A percentile compares a stretch with the other conserved stretches of the same genome.
Conservation (phyloP, 352 stramenopile genomes). For the Phytophthora rubi region DNA sequence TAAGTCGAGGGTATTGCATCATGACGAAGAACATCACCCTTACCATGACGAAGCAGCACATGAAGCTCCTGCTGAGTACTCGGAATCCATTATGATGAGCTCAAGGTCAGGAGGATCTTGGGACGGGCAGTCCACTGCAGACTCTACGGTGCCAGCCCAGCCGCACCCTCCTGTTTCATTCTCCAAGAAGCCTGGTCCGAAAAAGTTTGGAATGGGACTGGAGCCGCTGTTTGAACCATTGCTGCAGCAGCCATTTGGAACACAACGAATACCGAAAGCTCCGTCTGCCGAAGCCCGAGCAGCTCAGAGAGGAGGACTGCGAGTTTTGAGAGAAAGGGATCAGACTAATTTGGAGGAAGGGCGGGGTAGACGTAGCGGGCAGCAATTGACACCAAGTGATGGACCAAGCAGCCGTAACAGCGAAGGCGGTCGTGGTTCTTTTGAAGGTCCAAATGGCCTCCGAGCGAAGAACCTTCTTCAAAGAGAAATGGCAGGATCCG, state of each 20-base stretch:
- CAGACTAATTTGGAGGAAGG: constrained; percentile 10
- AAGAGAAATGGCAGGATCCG: constrained; percentile 46
- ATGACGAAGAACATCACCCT: constrained; percentile 28
- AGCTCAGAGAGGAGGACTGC: constrained; percentile 30
- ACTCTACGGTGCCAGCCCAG: constrained; percentile 16
- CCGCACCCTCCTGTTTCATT: constrained; percentile 27
- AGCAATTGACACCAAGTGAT: constrained; percentile 16
- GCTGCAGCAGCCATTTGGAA: constrained; percentile 68
- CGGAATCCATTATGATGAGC: constrained; percentile 31
- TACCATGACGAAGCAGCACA: constrained; percentile 33
- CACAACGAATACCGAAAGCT: constrained; percentile 54
- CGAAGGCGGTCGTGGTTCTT: constrained; percentile 2
- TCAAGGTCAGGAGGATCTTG: constrained; percentile 30
- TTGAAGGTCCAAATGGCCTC: constrained; percentile 27
- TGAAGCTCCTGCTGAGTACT: constrained; percentile 40
- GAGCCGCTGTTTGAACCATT: constrained; percentile 83
- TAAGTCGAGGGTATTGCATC: constrained; percentile 23
- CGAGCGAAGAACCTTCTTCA: constrained; percentile 54
- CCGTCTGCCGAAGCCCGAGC: constrained; percentile 25
- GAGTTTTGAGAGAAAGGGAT: constrained; percentile 25
- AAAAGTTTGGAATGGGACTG: constrained; percentile 64
- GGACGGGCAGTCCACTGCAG: constrained; percentile 29
- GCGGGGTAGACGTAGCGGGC: constrained; percentile 13
- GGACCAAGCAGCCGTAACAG: constrained; percentile 1
- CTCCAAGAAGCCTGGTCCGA: constrained; percentile 30